Conservation (phyloP, 1,284 basidiomycete species). For the Melanopsichium pennsylvanicum region DNA sequence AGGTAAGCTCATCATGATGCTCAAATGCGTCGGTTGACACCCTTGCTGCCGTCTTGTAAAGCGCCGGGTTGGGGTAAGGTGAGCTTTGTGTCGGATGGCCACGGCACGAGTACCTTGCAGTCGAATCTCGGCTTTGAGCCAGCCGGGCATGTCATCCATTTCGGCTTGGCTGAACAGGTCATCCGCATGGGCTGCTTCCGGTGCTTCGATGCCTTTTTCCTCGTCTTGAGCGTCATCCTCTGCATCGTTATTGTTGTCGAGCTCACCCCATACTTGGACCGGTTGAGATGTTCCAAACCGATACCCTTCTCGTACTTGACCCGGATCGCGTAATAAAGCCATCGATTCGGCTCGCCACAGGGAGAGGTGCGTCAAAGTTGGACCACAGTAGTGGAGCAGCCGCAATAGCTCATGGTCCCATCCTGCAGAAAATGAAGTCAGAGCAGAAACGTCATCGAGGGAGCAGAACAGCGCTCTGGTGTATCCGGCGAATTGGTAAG, state of each 20-base stretch:
- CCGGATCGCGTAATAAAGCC: constrained; percentile 58
- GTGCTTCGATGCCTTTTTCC: background rate
- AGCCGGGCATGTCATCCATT: constrained; percentile 58
- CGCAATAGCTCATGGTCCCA: constrained; percentile 62
- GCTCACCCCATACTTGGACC: constrained; percentile 51
- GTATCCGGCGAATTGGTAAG: constrained; percentile 52
- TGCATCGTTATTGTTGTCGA: background rate
- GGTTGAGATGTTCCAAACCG: constrained; percentile 46
- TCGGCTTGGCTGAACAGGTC: constrained; percentile 44
- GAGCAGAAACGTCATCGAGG: constrained; percentile 56
- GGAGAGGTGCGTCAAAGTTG: constrained; percentile 51
- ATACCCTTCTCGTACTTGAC: constrained; percentile 51
- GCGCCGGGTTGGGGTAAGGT: constrained; percentile 43
- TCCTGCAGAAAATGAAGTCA: constrained; percentile 59
- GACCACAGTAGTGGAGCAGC: constrained; percentile 58
- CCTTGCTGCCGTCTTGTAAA: constrained; percentile 33
- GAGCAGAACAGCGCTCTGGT: constrained; percentile 53
- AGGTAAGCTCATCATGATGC: constrained; percentile 57
- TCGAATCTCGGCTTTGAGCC: constrained; percentile 57
- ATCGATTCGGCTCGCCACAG: constrained; percentile 62
- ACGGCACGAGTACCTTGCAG: constrained; percentile 43
- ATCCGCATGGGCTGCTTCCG: constrained; percentile 22
- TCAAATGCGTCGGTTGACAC: constrained; percentile 53
- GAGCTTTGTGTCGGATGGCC: constrained; percentile 52
- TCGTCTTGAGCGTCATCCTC: constrained; percentile 6